Evolutionary conservation across 352 stramenopile species (phyloP), one percentile per base, ranked within the genome.

Genomic region (Globisporangium parvum): DNA sequence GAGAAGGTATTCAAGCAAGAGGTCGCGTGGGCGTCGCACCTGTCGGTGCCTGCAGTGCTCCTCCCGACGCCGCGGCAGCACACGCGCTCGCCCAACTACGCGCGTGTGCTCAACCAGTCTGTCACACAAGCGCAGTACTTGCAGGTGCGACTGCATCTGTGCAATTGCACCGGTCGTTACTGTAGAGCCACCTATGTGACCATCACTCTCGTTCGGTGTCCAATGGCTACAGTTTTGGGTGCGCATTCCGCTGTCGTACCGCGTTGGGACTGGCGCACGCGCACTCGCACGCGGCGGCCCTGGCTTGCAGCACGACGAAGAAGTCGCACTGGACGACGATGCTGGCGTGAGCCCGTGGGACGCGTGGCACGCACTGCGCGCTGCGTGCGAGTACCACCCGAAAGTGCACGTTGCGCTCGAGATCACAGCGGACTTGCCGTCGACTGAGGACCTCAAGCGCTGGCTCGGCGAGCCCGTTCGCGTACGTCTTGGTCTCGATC

Each of bases 21-120:
- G 66, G 70, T 99, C 31, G 88, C 92, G 49, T 99, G 96, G 95
- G 95, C 92, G 21, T 93, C 83, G 42, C 97, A 99, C 71, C 80
- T 99, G 45, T 92, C 87, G 2, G 84, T 99, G 31, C 78, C 93
- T 2, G 92, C 96, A 15, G 89, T 99, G n/a, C 75, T 99, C 53
- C 70, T 98, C 24, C 96, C 95, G 3, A 67, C 76, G 12, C 77
- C 87, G 20, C 65, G 73, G 0, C 59, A 74, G n/a, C 60, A 61
- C 12, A 47, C 79, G 12, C 55, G 62, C 17, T 80, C 73, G n/a
- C 52, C 73, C 52, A 95, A 95, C 47, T 98, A 98, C 65, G 85
- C 88, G 42, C 78, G 83, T 28, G 55, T 91, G 18, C 59, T 98
- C 26, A 85, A 93, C 66, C 69, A 92, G 63, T 71, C 88, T 5